These are phyloP conservation scores for Prototheca wickerhamii DNA, from an alignment of 163 green algal genomes.

Conservation along the genomic window DNA sequence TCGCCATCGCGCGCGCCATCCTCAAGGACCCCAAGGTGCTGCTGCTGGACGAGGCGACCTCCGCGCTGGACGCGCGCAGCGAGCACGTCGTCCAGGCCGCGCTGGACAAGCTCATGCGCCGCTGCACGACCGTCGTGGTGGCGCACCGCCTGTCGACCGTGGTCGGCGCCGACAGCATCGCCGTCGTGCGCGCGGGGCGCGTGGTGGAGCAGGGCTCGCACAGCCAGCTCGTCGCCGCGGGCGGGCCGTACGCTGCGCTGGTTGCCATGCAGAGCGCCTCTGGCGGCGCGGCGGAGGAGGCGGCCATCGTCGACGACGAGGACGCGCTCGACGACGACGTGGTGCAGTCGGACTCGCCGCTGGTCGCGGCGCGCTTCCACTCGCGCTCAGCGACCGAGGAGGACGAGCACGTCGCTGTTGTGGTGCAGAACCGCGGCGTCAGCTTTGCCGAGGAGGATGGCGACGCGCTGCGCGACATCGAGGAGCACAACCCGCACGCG, in stretches of 20 bases:
- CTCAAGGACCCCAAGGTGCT: constrained; percentile 70
- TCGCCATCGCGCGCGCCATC: constrained; percentile 75
- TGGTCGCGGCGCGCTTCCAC: background rate
- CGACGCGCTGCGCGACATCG: no score
- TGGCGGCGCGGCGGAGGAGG: background rate
- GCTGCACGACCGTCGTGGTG: constrained; percentile 71
- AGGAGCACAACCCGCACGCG: no score
- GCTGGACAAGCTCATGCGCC: constrained; percentile 49
- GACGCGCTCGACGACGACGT: constrained; percentile 16
- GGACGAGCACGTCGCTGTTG: background rate
- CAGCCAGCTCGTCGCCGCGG: constrained; percentile 45
- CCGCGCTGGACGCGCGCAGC: constrained; percentile 48
- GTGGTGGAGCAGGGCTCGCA: constrained; percentile 81
- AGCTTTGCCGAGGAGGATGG: no score
- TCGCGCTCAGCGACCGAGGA: background rate
- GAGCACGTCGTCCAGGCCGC: constrained; percentile 37
- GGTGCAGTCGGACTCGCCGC: background rate
- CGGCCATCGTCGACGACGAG: constrained; percentile 4
- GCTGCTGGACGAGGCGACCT: constrained; percentile 48
- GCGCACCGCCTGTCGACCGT: constrained; percentile 74
- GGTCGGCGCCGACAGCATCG: constrained; percentile 57
- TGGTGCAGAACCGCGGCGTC: no score
- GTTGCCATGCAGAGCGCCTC: constrained; percentile 26
- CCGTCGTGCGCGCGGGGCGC: constrained; percentile 57
- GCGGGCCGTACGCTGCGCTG: constrained; percentile 54